phyloP scores from a whole-genome alignment of 768 basidiomycete genomes.

The Hygrophoropsis aurantiaca region DNA sequence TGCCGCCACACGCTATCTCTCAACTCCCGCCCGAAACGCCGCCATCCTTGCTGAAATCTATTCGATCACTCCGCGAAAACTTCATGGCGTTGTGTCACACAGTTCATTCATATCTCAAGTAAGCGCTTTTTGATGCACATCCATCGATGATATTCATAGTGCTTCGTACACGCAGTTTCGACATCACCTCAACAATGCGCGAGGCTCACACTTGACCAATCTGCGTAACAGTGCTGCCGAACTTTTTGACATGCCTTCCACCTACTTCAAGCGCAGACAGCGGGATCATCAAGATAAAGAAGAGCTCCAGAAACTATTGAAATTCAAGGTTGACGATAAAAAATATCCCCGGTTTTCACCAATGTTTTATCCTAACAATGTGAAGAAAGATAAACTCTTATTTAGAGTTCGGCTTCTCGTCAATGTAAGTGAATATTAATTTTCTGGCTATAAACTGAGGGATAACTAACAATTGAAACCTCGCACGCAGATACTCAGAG shows the following conservation, averaged over 20 bases:
- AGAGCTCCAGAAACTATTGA: neutral
- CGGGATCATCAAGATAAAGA: neutral
- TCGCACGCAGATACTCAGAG: slow-evolving; percentile 7
- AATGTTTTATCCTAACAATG: slow-evolving; percentile 1
- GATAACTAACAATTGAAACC: too few relatives aligned
- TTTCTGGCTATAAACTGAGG: neutral
- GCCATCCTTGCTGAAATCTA: neutral
- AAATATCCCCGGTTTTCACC: neutral
- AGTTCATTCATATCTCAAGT: neutral
- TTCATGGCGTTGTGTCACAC: neutral
- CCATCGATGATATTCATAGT: too few relatives aligned
- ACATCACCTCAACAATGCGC: too few relatives aligned
- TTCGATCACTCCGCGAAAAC: neutral
- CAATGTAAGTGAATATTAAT: neutral
- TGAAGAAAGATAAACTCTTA: slow-evolving; percentile 2
- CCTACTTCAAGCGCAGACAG: too few relatives aligned
- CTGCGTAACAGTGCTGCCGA: too few relatives aligned
- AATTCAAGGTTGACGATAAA: neutral
- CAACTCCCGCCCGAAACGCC: neutral
- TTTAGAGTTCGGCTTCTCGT: neutral
- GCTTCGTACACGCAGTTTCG: too few relatives aligned
- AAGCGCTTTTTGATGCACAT: too few relatives aligned
- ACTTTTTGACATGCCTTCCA: too few relatives aligned
- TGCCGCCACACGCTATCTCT: neutral
- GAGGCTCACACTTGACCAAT: too few relatives aligned